Conservation (phyloP, 371 early-diverging fungal species). For the Mucor plumbeus region DNA sequence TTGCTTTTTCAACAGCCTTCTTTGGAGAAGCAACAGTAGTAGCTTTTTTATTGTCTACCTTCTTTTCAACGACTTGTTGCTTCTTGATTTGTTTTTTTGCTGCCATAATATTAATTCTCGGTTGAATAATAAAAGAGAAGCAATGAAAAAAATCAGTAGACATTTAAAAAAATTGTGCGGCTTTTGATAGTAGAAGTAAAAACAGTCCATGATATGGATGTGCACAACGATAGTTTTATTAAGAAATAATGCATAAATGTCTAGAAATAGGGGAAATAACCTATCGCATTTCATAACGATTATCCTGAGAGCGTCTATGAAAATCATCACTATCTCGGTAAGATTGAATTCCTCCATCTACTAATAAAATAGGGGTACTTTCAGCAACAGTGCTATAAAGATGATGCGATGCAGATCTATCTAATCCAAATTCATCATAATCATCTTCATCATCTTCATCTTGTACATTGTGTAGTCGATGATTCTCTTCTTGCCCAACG, state of each 20-base stretch:
- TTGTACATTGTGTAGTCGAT: background rate
- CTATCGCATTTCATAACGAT: conserved; percentile 35
- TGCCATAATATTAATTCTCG: conserved; percentile 11
- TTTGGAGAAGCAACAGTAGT: background rate
- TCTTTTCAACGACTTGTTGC: conserved; percentile 3
- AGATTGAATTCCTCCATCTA: conserved; percentile 40
- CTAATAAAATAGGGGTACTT: conserved; percentile 52
- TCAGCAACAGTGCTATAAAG: conserved; percentile 54
- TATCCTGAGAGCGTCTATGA: conserved; percentile 11
- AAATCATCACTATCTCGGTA: conserved; percentile 37
- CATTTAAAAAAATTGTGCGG: conserved; percentile 13
- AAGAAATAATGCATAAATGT: background rate
- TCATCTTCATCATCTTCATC: conserved; percentile 7
- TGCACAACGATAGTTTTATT: background rate
- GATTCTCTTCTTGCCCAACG: conserved; percentile 1
- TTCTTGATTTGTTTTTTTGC: conserved; percentile 22
- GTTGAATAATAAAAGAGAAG: background rate
- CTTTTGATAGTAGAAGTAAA: conserved; percentile 11
- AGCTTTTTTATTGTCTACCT: background rate
- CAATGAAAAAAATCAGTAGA: conserved; percentile 1
- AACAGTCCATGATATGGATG: background rate
- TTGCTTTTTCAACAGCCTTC: conserved; percentile 1
- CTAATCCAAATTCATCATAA: conserved; percentile 1
- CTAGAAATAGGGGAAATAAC: background rate
- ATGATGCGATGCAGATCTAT: conserved; percentile 15